These are phyloP conservation scores for Neofusicoccum kwambonambiense DNA, from an alignment of 2,329 filamentous ascomycete species.

Conservation along the genomic window DNA sequence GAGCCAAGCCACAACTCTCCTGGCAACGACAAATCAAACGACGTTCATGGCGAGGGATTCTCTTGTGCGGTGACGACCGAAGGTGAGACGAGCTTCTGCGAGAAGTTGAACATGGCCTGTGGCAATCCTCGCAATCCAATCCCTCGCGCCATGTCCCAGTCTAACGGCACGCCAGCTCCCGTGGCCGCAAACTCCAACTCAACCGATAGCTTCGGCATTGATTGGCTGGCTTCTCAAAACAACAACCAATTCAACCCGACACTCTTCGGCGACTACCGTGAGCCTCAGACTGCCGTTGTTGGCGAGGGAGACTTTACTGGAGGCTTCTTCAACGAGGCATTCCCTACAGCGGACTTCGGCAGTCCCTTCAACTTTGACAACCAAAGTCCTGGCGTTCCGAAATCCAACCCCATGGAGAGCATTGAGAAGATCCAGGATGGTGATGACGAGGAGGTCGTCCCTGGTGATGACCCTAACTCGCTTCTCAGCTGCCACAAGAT, in stretches of 20 bases:
- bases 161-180: conserved; percentile 42
- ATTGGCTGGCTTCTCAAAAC: conserved; percentile 78
- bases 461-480: conserved; percentile 58
- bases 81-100: conserved; percentile 55
- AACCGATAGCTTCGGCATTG: conserved; percentile 54
- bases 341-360: conserved; percentile 72
- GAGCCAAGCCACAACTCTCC: conserved; percentile 74
- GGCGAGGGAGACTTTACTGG: conserved; percentile 66
- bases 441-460: conserved; percentile 64
- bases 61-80: conserved; percentile 50
- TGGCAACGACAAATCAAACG: conserved; percentile 59
- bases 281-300: conserved; percentile 80
- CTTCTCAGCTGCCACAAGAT: conserved; percentile 86
- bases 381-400: conserved; percentile 40
- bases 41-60: conserved; percentile 44
- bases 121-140: conserved; percentile 54
- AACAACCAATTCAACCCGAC: conserved; percentile 86
- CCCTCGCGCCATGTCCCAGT: conserved; percentile 48
- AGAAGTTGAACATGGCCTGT: conserved; percentile 57
- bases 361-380: conserved; percentile 73
- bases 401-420: conserved; percentile 68
- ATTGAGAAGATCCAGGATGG: conserved; percentile 75
- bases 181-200: conserved; percentile 28
- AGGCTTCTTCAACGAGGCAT: conserved; percentile 71
- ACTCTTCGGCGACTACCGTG: conserved; percentile 87